Evolutionary conservation across 2,329 filamentous ascomycete genomes (phyloP).

Genomic region (Periconia digitata): DNA sequence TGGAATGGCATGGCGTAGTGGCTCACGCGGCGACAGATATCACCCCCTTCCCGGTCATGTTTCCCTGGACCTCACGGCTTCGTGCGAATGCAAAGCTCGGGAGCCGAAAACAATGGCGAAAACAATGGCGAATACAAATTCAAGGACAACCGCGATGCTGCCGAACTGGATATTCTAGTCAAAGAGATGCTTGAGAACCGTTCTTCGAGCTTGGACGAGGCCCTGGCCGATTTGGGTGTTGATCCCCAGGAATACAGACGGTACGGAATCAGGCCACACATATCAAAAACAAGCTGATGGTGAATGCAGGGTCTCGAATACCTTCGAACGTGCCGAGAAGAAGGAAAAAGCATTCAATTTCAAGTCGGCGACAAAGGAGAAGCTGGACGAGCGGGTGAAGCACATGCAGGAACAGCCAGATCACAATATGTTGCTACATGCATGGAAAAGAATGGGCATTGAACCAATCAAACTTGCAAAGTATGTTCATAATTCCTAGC

Average conservation of each 20-base stretch:
- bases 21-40: constrained; percentile 29
- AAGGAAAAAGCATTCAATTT: constrained; percentile 25
- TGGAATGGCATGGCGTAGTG: neutral
- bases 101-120: constrained; percentile 21
- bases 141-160: constrained; percentile 15
- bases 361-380: constrained; percentile 34
- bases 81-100: constrained; percentile 22
- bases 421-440: constrained; percentile 28
- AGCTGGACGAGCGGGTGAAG: constrained; percentile 32
- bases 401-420: constrained; percentile 34
- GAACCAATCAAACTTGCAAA: constrained; percentile 40
- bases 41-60: constrained; percentile 20
- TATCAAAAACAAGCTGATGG: constrained; percentile 12
- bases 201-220: constrained; percentile 26
- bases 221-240: constrained; percentile 29
- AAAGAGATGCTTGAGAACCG: constrained; percentile 22
- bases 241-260: constrained; percentile 30
- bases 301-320: constrained; percentile 24
- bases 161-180: constrained; percentile 11
- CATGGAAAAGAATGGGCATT: constrained; percentile 35
- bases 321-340: constrained; percentile 24
- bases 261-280: constrained; percentile 16
- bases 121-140: constrained; percentile 15
- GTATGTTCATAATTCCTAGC: constrained; percentile 17
- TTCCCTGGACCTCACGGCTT: constrained; percentile 20